Evolutionary conservation across 192 early-diverging fungal genomes (phyloP).

Genomic region (Cladochytrium replicatum): DNA sequence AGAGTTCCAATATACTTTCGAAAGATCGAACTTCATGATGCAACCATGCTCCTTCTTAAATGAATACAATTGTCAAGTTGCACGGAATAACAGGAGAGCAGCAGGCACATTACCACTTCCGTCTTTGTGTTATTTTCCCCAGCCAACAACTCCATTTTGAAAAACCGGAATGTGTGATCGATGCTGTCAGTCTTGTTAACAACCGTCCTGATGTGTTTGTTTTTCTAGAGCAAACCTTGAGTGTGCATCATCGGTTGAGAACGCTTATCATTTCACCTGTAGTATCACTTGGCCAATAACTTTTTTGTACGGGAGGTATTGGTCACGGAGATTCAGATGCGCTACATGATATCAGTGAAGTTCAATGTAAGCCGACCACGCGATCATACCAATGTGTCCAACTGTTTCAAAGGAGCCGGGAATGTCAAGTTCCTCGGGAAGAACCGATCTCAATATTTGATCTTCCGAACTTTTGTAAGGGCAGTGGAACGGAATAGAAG

Average conservation of each 20-base stretch:
- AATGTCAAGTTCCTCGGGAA: slow-evolving; percentile 72
- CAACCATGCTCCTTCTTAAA: slow-evolving; percentile 80
- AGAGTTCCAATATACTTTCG: slow-evolving; percentile 99
- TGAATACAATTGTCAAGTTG: too few species aligned
- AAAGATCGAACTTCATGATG: slow-evolving; percentile 87
- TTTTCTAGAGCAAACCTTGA: slow-evolving; percentile 52
- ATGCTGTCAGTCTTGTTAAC: slow-evolving; percentile 96
- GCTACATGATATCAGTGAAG: slow-evolving; percentile 37
- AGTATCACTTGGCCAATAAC: slow-evolving; percentile 92
- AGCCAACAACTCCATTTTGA: slow-evolving; percentile 93
- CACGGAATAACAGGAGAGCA: background rate
- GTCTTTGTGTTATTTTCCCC: slow-evolving; percentile 80
- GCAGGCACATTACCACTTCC: slow-evolving; percentile 55
- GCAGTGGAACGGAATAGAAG: background rate
- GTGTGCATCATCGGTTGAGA: background rate
- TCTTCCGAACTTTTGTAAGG: slow-evolving; percentile 41
- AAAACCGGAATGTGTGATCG: slow-evolving; percentile 91
- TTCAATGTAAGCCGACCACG: background rate
- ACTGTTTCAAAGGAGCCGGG: slow-evolving; percentile 78
- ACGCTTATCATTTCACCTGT: slow-evolving; percentile 48
- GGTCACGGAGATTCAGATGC: slow-evolving; percentile 91
- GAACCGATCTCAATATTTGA: slow-evolving; percentile 78
- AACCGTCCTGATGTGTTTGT: slow-evolving; percentile 72
- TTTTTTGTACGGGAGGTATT: slow-evolving; percentile 78
- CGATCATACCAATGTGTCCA: slow-evolving; percentile 90